Evolutionary conservation across 768 basidiomycete species (phyloP).

Genomic region (Myochromella boudieri): DNA sequence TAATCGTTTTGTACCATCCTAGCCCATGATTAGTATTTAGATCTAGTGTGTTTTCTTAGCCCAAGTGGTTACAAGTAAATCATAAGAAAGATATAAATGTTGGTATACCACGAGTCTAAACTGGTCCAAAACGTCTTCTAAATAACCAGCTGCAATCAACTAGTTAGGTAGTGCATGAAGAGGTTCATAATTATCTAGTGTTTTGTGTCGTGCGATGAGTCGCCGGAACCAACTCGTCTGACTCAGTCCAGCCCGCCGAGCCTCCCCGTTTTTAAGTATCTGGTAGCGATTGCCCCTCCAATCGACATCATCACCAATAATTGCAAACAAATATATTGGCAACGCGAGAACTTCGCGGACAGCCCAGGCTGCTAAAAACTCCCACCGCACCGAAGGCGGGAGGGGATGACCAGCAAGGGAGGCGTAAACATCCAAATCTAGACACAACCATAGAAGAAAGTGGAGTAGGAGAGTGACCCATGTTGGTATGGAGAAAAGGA

Average conservation of each 20-base stretch:
- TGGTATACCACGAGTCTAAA: not conserved
- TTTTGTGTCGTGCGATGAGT: conserved; percentile 18
- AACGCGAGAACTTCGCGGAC: conserved; percentile 80
- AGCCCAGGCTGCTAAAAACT: conserved; percentile 78
- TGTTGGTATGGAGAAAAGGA: conserved; percentile 48
- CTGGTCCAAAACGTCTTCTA: not conserved
- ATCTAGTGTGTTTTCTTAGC: too few species aligned
- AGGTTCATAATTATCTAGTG: conserved; percentile 31
- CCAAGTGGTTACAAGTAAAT: too few species aligned
- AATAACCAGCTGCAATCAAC: not conserved
- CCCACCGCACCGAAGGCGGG: conserved; percentile 43
- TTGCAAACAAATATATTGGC: conserved; percentile 84
- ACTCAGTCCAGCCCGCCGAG: conserved; percentile 30
- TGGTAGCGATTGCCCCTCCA: conserved; percentile 88
- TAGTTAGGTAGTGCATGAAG: not conserved
- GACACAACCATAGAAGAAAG: conserved; percentile 65
- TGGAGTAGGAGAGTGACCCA: conserved; percentile 61
- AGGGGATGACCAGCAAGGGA: conserved; percentile 72
- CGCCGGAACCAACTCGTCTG: conserved; percentile 25
- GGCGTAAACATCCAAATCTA: conserved; percentile 82
- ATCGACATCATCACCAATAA: conserved; percentile 76
- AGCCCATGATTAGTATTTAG: too few species aligned
- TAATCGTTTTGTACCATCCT: too few species aligned
- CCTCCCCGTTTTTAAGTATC: conserved; percentile 74
- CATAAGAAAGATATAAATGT: too few species aligned